Evolutionary conservation across 1,284 basidiomycete species (phyloP).

Genomic region (Tylopilus sp.): DNA sequence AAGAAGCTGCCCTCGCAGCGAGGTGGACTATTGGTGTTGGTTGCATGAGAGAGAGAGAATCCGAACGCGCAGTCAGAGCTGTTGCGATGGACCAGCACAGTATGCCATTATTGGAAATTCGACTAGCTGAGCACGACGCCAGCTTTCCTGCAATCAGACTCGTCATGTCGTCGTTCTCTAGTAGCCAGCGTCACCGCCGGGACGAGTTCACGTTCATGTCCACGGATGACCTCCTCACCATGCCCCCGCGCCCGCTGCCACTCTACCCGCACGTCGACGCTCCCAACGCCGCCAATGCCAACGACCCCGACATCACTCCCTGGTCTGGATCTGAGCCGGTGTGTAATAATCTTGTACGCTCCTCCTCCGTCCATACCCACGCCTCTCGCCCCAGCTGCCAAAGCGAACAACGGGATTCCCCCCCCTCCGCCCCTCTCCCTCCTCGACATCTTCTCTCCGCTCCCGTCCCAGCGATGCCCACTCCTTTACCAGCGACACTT

Average conservation of each 20-base stretch:
- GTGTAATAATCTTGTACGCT: background rate
- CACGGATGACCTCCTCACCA: constrained; percentile 11
- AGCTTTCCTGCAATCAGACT: no score
- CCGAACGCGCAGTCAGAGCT: constrained; percentile 7
- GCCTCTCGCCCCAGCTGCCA: constrained; percentile 5
- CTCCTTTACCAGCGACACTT: constrained; percentile 33
- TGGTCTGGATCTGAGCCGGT: constrained; percentile 19
- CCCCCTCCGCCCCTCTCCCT: constrained; percentile 29
- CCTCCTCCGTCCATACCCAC: constrained; percentile 13
- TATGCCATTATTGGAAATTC: background rate
- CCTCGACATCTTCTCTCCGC: constrained; percentile 33
- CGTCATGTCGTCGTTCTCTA: background rate
- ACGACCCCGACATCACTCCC: constrained; percentile 25
- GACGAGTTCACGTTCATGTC: constrained; percentile 18
- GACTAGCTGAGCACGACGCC: constrained; percentile 3
- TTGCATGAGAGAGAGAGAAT: constrained; percentile 1
- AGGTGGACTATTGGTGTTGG: constrained; percentile 16
- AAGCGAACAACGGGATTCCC: constrained; percentile 28
- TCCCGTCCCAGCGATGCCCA: constrained; percentile 41
- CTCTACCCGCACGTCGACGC: constrained; percentile 14
- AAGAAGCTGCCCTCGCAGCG: constrained; percentile 22
- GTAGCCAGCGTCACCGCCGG: background rate
- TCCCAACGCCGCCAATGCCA: background rate
- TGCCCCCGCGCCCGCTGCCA: constrained; percentile 5
- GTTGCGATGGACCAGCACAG: constrained; percentile 11